These are phyloP conservation scores for Scenedesmus sp. DNA, from an alignment of 163 green algal species.

Conservation along the genomic window DNA sequence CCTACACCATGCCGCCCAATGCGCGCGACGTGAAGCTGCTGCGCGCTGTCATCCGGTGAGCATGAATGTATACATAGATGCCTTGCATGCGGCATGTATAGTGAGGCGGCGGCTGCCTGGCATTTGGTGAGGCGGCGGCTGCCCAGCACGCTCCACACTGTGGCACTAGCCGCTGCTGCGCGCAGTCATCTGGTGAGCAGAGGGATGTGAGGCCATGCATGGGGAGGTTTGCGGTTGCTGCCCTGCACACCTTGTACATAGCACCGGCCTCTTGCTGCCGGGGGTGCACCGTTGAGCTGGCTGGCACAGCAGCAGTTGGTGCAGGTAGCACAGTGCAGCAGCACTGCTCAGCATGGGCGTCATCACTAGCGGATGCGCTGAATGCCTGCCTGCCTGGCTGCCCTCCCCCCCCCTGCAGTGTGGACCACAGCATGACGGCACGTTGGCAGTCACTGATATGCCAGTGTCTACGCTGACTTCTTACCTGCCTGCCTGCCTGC, in stretches of 20 bases:
- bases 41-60: conserved; percentile 53
- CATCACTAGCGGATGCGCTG: not conserved
- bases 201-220: not conserved
- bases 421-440: conserved; percentile 53
- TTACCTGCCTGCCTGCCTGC: not conserved
- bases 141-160: not conserved
- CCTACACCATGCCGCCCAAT: conserved; percentile 53
- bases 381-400: no score
- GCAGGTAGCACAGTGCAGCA: no score
- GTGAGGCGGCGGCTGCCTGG: not conserved
- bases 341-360: not conserved
- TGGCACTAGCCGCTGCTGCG: not conserved
- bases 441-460: not conserved
- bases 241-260: no score
- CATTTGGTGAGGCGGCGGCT: not conserved
- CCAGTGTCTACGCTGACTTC: no score
- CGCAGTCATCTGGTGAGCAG: not conserved
- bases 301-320: no score
- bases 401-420: not conserved
- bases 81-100: not conserved
- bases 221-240: no score
- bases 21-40: conserved; percentile 53
- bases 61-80: not conserved
- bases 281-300: no score
- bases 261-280: no score